These are phyloP conservation scores for Phlebiopsis gigantea DNA, from an alignment of 768 basidiomycete genomes.

Conservation along the genomic window DNA sequence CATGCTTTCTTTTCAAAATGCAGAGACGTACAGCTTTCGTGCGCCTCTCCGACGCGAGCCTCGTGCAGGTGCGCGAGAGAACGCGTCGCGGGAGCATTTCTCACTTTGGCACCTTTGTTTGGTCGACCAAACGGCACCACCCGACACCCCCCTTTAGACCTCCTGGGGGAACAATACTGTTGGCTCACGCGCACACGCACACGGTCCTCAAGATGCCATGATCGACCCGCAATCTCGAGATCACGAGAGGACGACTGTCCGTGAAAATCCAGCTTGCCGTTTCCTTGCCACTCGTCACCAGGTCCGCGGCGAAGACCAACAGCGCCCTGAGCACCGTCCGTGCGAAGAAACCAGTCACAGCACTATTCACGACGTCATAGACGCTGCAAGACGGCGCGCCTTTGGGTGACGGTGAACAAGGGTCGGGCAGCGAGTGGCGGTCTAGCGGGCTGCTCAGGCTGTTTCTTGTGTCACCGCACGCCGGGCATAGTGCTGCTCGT, in stretches of 20 bases:
- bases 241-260: no score
- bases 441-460: no score
- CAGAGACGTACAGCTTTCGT: neutral
- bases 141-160: slow-evolving; percentile 3
- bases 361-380: no score
- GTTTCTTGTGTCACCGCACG: no score
- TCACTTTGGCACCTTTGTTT: neutral
- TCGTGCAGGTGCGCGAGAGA: neutral
- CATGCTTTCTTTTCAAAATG: neutral
- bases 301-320: neutral
- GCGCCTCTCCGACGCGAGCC: neutral
- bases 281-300: neutral
- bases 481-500: no score
- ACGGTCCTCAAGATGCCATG: neutral
- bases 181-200: neutral
- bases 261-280: neutral
- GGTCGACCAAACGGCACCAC: slow-evolving; percentile 1
- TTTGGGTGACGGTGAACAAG: no score
- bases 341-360: no score
- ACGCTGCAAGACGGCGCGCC: no score
- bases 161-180: neutral
- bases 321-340: no score
- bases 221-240: no score
- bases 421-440: no score
- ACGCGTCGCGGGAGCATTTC: slow-evolving; percentile 6